Conservation (phyloP, 225 moss, liverwort and hornwort species). For the Antitrichia curtipendula region DNA sequence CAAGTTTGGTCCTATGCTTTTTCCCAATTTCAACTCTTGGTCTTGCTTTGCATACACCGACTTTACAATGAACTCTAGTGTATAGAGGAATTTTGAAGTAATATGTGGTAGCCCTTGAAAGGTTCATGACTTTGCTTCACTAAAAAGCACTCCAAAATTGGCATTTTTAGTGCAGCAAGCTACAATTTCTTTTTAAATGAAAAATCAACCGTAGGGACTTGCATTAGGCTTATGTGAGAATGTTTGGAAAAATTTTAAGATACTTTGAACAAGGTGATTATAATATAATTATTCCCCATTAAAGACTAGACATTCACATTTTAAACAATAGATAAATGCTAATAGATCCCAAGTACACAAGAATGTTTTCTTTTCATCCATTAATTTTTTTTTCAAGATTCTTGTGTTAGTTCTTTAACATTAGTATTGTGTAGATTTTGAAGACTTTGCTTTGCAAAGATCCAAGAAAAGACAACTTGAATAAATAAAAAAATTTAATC, state of each 20-base stretch:
- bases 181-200: too few species aligned
- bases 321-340: background rate
- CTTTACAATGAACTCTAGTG: too few species aligned
- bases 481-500: background rate
- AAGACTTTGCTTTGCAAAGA: background rate
- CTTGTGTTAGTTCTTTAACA: background rate
- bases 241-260: background rate
- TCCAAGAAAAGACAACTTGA: background rate
- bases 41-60: too few species aligned
- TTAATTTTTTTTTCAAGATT: background rate
- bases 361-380: background rate
- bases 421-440: fast-evolving
- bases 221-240: background rate
- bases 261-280: background rate
- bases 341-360: fast-evolving
- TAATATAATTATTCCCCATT: background rate
- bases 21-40: too few species aligned
- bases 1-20: too few species aligned
- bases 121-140: background rate
- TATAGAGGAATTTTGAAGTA: too few species aligned
- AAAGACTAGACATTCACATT: background rate
- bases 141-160: background rate
- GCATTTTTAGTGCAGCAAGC: background rate
- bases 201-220: fast-evolving
- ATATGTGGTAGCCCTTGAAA: background rate